Evolutionary conservation across 78 protist genomes (phyloP), one percentile per base, ranked within the genome.

Genomic region (Planoprotostelium fungivorum): DNA sequence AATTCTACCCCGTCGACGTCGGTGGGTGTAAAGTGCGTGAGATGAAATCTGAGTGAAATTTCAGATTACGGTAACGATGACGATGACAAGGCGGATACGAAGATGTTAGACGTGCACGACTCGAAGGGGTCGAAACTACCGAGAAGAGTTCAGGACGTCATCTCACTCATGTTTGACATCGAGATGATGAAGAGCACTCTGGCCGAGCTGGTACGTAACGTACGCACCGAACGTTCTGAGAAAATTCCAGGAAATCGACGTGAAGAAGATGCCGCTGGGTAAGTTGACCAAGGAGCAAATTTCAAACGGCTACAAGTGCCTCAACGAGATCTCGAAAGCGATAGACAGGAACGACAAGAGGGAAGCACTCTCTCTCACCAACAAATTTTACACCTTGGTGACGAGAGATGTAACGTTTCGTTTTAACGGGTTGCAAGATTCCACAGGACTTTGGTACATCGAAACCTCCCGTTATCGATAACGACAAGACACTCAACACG

Each of bases 1-100:
- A 91, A 87, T 95, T 95, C 87, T 87, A 89, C 73, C 37, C 94
- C 63, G 84, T 96, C 36, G 97, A 93, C 83, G 85, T 96, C 36
- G 96, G 91, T 63, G 93, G 89, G 84, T 51, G 73, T 51, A 5
- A 16, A 51, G 91, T 63, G 93, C 89, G 84, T 51, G 73, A 25
- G 31, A 16, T 25, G 31, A 51, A 25, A 16, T 51, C 73, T 51
- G 31, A 16, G 73, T 5, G 73, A 51, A 25, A 16, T 51, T 51
- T 51, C 31, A 51, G 16, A 25, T 51, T 5, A 51, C 73, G 73
- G 73, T 51, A 25, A 51, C 16, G 91, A 73, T 34, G 38, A 89
- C 1, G 84, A 88, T 0, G 91, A 87, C 28, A 83, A 93, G 29
- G 63, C 39, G 29, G 87, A 93, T 31, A 35, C 1, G 0, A 63